Evolutionary conservation across 305 asterid species (phyloP).

Genomic region (Fraxinus velutina): DNA sequence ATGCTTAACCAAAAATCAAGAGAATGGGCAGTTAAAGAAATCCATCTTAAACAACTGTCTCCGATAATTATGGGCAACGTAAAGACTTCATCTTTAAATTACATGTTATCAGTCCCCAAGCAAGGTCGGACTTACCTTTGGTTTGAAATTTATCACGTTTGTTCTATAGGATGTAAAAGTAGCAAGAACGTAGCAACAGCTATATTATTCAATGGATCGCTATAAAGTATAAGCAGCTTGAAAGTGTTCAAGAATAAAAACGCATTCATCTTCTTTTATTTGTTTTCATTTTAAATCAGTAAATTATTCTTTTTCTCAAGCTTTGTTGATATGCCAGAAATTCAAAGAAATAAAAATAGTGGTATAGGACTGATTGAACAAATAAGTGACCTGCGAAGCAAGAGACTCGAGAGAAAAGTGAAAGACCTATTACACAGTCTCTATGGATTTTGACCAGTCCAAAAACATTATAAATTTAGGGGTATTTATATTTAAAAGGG

Average conservation of each 20-base stretch:
- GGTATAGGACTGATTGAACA: not conserved
- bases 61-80: not conserved
- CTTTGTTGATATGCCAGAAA: not conserved
- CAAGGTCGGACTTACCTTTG: not conserved
- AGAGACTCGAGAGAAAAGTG: not conserved
- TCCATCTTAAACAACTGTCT: not conserved
- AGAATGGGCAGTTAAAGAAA: not conserved
- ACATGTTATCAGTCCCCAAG: not conserved
- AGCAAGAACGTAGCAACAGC: not conserved
- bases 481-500: not conserved
- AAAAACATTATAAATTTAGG: not conserved
- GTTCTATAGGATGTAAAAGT: not conserved
- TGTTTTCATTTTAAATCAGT: not conserved
- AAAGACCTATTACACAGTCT: not conserved
- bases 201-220: not conserved
- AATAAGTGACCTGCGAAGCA: not conserved
- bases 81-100: not conserved
- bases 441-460: not conserved
- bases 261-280: not conserved
- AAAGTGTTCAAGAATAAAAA: not conserved
- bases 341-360: not conserved
- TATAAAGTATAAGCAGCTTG: conserved; percentile 2
- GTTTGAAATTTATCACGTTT: not conserved
- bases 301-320: not conserved
- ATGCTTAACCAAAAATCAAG: not conserved